A percentile compares a stretch with the other conserved stretches of the same genome.
Conservation (phyloP, 1,284 basidiomycete genomes). For the Rhodotorula sp. region DNA sequence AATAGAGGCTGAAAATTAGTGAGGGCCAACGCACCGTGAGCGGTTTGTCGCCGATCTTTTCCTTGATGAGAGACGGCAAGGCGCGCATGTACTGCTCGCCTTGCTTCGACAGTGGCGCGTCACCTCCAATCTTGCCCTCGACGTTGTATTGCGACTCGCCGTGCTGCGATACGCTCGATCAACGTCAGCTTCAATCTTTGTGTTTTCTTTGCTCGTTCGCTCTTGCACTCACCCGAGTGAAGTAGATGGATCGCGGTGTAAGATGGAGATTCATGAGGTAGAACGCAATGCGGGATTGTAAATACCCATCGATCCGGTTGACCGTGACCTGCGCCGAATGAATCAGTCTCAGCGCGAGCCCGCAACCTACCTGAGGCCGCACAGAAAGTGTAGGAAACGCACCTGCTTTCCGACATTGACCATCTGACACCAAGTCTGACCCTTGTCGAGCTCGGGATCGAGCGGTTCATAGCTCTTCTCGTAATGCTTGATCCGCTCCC, state of each 20-base stretch:
- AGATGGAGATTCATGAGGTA: constrained; percentile 98
- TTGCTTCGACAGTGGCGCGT: constrained; percentile 77
- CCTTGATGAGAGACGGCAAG: constrained; percentile 79
- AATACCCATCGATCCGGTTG: constrained; percentile 62
- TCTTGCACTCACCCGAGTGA: constrained; percentile 70
- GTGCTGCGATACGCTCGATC: constrained; percentile 56
- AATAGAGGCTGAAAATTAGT: background rate
- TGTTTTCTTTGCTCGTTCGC: too few relatives aligned
- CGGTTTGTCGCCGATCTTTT: constrained; percentile 84
- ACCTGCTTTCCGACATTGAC: constrained; percentile 84
- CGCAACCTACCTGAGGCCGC: too few relatives aligned
- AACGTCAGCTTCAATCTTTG: too few relatives aligned
- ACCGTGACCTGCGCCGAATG: constrained; percentile 31
- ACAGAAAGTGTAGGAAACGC: constrained; percentile 46
- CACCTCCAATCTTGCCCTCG: constrained; percentile 94
- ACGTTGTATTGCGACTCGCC: constrained; percentile 98
- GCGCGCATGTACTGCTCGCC: constrained; percentile 83
- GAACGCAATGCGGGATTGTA: constrained; percentile 95
- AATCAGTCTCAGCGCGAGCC: background rate
- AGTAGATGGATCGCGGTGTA: constrained; percentile 93
- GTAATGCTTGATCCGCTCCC: constrained; percentile 86
- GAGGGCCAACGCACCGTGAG: constrained; percentile 64
- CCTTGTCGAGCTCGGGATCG: constrained; percentile 65
- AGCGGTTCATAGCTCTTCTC: constrained; percentile 96
- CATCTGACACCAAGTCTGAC: constrained; percentile 78